Evolutionary conservation across 495 filamentous ascomycete genomes (phyloP).

Genomic region (Aspergillus panamensis): DNA sequence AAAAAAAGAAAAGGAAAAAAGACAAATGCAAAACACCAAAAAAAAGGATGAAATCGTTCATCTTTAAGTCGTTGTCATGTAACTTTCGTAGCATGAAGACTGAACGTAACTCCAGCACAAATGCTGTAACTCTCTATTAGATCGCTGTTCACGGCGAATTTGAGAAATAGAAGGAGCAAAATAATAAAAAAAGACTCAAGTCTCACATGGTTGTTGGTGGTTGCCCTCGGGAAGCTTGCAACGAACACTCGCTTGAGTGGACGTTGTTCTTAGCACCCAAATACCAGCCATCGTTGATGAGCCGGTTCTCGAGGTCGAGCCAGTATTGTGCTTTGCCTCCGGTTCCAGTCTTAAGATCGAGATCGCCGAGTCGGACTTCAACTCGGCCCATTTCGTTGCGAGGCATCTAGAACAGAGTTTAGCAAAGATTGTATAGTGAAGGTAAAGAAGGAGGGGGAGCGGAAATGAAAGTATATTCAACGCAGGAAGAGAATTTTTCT

Average conservation of each 20-base stretch:
- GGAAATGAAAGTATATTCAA: neutral
- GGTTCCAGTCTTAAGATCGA: slow-evolving; percentile 77
- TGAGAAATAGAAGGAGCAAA: slow-evolving; percentile 3
- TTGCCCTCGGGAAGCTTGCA: slow-evolving; percentile 22
- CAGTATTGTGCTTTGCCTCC: slow-evolving; percentile 71
- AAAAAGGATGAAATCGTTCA: slow-evolving; percentile 4
- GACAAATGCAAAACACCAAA: neutral
- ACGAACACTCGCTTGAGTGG: slow-evolving; percentile 32
- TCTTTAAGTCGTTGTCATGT: slow-evolving; percentile 9
- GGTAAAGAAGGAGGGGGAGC: neutral
- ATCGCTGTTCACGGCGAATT: slow-evolving; percentile 7
- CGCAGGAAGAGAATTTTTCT: neutral
- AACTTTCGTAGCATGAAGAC: slow-evolving; percentile 20
- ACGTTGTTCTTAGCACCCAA: slow-evolving; percentile 36
- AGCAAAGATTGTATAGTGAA: neutral
- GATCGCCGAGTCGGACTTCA: slow-evolving; percentile 76
- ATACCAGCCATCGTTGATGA: slow-evolving; percentile 77
- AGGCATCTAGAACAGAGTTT: slow-evolving; percentile 21
- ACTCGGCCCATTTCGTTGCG: slow-evolving; percentile 41
- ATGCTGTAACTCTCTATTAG: slow-evolving; percentile 16
- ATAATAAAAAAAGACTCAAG: slow-evolving; percentile 8
- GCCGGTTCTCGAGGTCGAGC: slow-evolving; percentile 55
- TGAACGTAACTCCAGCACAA: slow-evolving; percentile 15
- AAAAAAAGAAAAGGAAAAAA: neutral
- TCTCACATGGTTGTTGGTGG: slow-evolving; percentile 22